phyloP scores from a whole-genome alignment of 768 basidiomycete species.

The Tricholoma hemisulphureum region DNA sequence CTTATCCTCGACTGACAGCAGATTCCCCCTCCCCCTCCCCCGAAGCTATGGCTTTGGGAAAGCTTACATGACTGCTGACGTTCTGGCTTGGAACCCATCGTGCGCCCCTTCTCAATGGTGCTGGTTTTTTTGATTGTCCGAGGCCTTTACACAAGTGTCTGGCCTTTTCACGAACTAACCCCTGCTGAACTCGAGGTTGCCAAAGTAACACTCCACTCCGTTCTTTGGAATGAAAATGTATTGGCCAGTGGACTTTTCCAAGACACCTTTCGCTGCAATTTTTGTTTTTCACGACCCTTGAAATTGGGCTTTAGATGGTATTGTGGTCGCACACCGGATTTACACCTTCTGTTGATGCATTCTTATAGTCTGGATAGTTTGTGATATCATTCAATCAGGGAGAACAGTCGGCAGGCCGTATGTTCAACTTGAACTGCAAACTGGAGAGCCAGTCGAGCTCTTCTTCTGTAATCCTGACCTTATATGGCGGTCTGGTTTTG shows the following conservation, averaged over 20 bases:
- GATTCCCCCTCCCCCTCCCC: conserved; percentile 4
- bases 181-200: conserved; percentile 54
- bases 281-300: conserved; percentile 88
- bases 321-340: conserved; percentile 1
- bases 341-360: not conserved
- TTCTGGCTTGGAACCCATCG: conserved; percentile 81
- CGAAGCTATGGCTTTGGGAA: conserved; percentile 84
- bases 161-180: conserved; percentile 78
- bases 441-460: conserved; percentile 55
- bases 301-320: conserved; percentile 78
- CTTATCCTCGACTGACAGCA: conserved; percentile 5
- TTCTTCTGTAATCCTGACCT: conserved; percentile 92
- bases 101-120: conserved; percentile 32
- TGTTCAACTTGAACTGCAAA: conserved; percentile 29
- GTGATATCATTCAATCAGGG: conserved; percentile 70
- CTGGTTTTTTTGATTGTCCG: conserved; percentile 6
- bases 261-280: conserved; percentile 68
- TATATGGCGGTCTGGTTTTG: conserved; percentile 83
- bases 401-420: conserved; percentile 64
- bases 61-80: conserved; percentile 78
- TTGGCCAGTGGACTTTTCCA: conserved; percentile 72
- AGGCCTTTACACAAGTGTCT: conserved; percentile 52
- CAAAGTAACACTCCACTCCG: conserved; percentile 43
- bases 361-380: conserved; percentile 57
- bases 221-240: not conserved